Conservation (phyloP, 2,329 filamentous ascomycete genomes). For the Tolypocladium cylindrosporum region DNA sequence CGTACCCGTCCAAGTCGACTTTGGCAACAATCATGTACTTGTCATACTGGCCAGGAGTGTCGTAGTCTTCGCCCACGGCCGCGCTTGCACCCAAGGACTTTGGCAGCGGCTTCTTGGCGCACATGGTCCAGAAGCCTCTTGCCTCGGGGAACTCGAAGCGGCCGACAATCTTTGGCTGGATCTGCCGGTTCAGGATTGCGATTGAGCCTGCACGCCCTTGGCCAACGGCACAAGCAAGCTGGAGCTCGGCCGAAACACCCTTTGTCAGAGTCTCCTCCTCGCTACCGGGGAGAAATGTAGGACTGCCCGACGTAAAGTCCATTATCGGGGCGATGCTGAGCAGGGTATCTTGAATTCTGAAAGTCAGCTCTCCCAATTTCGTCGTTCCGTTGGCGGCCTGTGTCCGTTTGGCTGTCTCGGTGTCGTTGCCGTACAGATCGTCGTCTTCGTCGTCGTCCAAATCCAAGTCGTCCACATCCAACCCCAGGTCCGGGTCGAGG, state of each 20-base stretch:
- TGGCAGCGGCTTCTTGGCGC: slow-evolving; percentile 55
- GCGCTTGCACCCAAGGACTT: slow-evolving; percentile 44
- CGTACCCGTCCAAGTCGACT: slow-evolving; percentile 55
- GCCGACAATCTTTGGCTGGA: slow-evolving; percentile 63
- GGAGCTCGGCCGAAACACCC: slow-evolving; percentile 46
- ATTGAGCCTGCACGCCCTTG: slow-evolving; percentile 58
- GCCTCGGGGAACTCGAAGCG: slow-evolving; percentile 64
- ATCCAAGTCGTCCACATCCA: slow-evolving; percentile 42
- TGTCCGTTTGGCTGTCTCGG: slow-evolving; percentile 46
- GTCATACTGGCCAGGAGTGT: slow-evolving; percentile 54
- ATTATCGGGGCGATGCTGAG: slow-evolving; percentile 71
- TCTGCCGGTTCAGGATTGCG: slow-evolving; percentile 65
- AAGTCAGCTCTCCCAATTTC: slow-evolving; percentile 56
- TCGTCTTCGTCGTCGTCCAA: slow-evolving; percentile 55
- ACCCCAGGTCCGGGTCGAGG: slow-evolving; percentile 40
- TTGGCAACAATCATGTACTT: slow-evolving; percentile 79
- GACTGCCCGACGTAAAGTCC: slow-evolving; percentile 60
- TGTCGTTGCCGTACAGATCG: slow-evolving; percentile 51
- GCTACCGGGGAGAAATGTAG: slow-evolving; percentile 30
- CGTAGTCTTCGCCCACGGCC: slow-evolving; percentile 44
- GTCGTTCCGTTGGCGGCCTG: slow-evolving; percentile 27
- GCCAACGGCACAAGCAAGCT: slow-evolving; percentile 52
- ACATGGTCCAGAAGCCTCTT: slow-evolving; percentile 72
- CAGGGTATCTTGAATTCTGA: slow-evolving; percentile 68
- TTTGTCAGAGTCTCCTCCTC: slow-evolving; percentile 31